Evolutionary conservation across 2,329 filamentous ascomycete genomes (phyloP).

Genomic region (Aspergillus clavatus): DNA sequence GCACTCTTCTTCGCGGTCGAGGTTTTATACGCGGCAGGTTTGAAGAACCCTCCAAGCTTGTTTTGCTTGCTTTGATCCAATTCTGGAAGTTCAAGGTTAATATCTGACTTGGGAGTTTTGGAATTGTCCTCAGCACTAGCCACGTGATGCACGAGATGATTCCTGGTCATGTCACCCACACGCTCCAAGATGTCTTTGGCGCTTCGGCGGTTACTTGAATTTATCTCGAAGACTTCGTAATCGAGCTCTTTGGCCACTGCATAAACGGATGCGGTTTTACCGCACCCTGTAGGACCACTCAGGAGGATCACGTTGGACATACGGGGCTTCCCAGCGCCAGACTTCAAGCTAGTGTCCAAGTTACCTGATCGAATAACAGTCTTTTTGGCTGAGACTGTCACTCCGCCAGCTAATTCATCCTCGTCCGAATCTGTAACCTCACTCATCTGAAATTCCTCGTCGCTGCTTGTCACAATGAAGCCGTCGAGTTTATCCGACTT

Average conservation of each 20-base stretch:
- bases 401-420: constrained; percentile 38
- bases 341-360: constrained; percentile 31
- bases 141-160: constrained; percentile 72
- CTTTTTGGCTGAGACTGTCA: constrained; percentile 33
- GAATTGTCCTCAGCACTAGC: constrained; percentile 24
- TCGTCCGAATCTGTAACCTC: constrained; percentile 61
- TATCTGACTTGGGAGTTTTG: constrained; percentile 13
- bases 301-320: constrained; percentile 72
- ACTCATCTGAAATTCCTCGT: constrained; percentile 66
- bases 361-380: constrained; percentile 43
- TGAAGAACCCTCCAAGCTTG: constrained; percentile 79
- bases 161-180: constrained; percentile 94
- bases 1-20: constrained; percentile 16
- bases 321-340: constrained; percentile 47
- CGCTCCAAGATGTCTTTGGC: constrained; percentile 87
- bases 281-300: constrained; percentile 83
- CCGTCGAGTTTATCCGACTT: constrained; percentile 68
- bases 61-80: constrained; percentile 67
- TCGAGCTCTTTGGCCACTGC: constrained; percentile 86
- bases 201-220: constrained; percentile 73
- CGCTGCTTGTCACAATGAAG: constrained; percentile 74
- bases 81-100: constrained; percentile 51
- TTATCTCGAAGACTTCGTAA: constrained; percentile 95
- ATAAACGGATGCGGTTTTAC: constrained; percentile 89
- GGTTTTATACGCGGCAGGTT: constrained; percentile 43